Evolutionary conservation across 139 green algal genomes (phyloP), one percentile per base, ranked within the genome.

Genomic region (Chlorella sp.): DNA sequence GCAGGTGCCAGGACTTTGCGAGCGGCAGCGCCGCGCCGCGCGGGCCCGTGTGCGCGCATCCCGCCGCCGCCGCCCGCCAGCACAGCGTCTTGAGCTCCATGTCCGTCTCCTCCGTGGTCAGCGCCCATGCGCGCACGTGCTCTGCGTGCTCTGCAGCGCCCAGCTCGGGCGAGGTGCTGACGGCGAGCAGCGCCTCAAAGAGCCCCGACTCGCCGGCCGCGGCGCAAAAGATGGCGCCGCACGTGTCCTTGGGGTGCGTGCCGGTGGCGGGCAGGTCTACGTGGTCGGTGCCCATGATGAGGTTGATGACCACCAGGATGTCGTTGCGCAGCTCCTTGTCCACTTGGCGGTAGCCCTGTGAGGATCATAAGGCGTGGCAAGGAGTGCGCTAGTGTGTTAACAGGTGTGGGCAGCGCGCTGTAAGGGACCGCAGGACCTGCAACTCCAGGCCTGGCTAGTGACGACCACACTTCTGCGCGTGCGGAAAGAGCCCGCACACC

Each of bases 261-360:
- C 55, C 55, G 6, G 55, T 29, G 27, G 42, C 33, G 3, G 27
- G 33, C 64, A 51, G 5, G 20, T 51, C 10, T 31, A 20, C 32
- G 32, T 67, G 32, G 20, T 67, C 50, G 5, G 35, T 33, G 22
- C 65, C 61, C 34, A 79, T 62, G 26, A 88, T 60, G 24, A 85
- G 77, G 27, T 70, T 76, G 6, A 79, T 30, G 0, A 80, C 80
- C 24, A 82, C 74, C 27, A 86, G 51, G 2, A 77, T 35, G 61
- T 88, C 79, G 59, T 88, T 88, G 17, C 83, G 75, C 49, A 80
- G 77, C 70, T 88, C 79, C 55, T 88, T 86, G 64, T 80, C 80
- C 14, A 74, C 72, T 30, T 31, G 32, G 42, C 68, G 63, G 67
- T 74, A 85, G n/a, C 77, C 83, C 67, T 62, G 32, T 34, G 34